Evolutionary conservation across 257 asterid genomes (phyloP).

Genomic region (Nicotiana undulata): DNA sequence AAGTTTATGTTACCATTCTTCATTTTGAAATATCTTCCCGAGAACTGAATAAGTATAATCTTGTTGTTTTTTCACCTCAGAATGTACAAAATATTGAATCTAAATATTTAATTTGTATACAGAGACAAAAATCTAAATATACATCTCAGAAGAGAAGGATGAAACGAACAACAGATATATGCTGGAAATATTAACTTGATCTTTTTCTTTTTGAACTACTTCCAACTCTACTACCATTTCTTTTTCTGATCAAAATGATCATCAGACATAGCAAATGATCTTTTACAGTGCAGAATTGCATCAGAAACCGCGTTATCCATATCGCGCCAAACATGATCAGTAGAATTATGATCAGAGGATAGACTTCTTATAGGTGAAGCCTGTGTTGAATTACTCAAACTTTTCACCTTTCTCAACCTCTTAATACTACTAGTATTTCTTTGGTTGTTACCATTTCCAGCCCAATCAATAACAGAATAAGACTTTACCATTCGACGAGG

Average conservation of each 20-base stretch:
- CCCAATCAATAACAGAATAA: constrained; percentile 23
- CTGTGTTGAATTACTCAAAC: constrained; percentile 30
- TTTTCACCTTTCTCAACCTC: constrained; percentile 22
- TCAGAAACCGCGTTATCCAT: constrained; percentile 50
- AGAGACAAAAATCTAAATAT: neutral
- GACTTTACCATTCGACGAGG: constrained; percentile 22
- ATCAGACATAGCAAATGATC: constrained; percentile 42
- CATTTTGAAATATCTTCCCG: no score
- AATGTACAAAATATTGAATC: neutral
- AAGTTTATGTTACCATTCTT: no score
- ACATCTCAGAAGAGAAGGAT: neutral
- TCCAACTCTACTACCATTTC: neutral
- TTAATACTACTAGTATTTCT: neutral
- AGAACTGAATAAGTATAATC: no score
- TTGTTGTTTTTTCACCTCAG: neutral
- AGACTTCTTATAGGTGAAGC: constrained; percentile 30
- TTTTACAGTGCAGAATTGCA: constrained; percentile 59
- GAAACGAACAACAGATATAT: neutral
- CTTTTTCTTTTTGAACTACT: neutral
- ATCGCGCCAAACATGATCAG: constrained; percentile 29
- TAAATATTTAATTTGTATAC: neutral
- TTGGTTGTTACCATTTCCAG: constrained; percentile 2
- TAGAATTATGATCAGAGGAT: neutral
- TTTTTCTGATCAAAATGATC: neutral
- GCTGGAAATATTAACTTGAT: neutral